Evolutionary conservation across 2,329 filamentous ascomycete species (phyloP), one percentile per base, ranked within the genome.

Genomic region (Graphium sp.): DNA sequence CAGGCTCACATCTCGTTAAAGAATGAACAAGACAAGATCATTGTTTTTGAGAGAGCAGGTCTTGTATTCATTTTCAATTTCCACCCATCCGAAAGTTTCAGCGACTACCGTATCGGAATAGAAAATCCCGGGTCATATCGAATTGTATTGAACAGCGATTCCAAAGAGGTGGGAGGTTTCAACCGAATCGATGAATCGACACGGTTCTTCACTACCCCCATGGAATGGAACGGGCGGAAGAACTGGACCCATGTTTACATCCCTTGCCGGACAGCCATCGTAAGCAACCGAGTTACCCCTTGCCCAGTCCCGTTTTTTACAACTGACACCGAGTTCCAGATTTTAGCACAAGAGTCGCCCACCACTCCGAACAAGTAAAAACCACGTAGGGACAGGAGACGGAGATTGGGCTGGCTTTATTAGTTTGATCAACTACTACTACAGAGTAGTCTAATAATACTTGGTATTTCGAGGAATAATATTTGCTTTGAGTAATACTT

Each of bases 61-160:
- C 57, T 93, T 33, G 61, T 98, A 8, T 98, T 85, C 62, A 66
- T 94, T 41, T 95, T 98, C 66, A 98, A 98, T 56, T 94, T 95
- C 63, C 75, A 95, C 48, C 74, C 81, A 0, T 70, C 68, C 17
- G 57, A 76, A 39, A 93, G 83, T 51, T 98, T 79, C 54, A 75
- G 76, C 8, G 89, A 95, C 53, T 98, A 94, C 50, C 73, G 87
- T 21, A 76, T 98, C 26, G 89, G 89, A 12, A 65, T 98, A 22
- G 83, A 95, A 29, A 61, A 71, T 13, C 56, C 77, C 4, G 89
- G 89, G 22, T 92, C 81, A 2, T 98, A 98, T 53, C 67, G 71
- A 31, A 73, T 93, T 31, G 75, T 93, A 4, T 61, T 98, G 24
- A 83, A 87, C 50, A 76, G 76, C 0, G 89, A 98, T 49, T 61